Conservation (phyloP, 1,284 basidiomycete genomes). For the Tilletia caries region DNA sequence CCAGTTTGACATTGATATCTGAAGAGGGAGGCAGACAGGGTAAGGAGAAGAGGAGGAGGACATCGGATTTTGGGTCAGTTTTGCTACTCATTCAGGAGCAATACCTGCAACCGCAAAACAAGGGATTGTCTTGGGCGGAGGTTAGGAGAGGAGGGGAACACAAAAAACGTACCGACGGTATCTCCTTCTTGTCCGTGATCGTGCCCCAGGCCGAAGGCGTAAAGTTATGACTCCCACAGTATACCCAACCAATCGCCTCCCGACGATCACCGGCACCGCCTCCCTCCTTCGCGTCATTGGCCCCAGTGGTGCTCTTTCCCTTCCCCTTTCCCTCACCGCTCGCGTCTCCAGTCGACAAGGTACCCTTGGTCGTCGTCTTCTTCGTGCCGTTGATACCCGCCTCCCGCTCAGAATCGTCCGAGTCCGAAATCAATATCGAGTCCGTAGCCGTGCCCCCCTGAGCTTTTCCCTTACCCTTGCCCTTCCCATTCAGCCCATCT, state of each 20-base stretch:
- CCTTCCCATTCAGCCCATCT: no score
- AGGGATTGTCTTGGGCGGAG: no score
- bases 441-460: not conserved
- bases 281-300: no score
- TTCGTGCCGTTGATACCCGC: no score
- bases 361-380: no score
- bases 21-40: not conserved
- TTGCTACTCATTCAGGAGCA: no score
- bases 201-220: constrained; percentile 49
- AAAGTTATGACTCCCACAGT: constrained; percentile 48
- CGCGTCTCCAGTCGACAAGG: no score
- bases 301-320: not conserved
- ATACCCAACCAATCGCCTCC: constrained; percentile 39
- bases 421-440: constrained; percentile 7
- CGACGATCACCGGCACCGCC: not conserved
- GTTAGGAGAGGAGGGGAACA: not conserved
- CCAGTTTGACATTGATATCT: constrained; percentile 10
- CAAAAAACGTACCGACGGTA: not conserved
- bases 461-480: not conserved
- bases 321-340: not conserved
- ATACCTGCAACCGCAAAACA: no score
- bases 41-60: not conserved
- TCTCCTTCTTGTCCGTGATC: constrained; percentile 3
- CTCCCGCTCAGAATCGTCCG: not conserved
- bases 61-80: no score